Evolutionary conservation across 768 basidiomycete species (phyloP), one percentile per base, ranked within the genome.

Genomic region (Termitomyces sp.): DNA sequence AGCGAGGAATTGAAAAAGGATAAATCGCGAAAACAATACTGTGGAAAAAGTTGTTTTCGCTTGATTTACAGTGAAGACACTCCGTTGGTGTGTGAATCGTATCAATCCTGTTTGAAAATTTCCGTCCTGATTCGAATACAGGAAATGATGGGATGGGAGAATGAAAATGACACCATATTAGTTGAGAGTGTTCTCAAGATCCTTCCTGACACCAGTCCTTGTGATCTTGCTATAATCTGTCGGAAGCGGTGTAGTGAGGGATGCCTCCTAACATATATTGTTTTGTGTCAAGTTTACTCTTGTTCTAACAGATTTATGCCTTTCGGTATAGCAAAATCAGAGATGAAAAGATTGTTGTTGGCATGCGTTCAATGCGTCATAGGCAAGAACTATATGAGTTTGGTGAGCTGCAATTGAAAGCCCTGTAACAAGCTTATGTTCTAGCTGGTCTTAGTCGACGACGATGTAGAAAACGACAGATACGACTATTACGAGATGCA

Each of bases 151-250:
- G 60, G 66, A 48, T 74, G 72, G 74, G 59, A 67, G 9, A 61
- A 66, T 18, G 28, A 46, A 26, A 50, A 58, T 0, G 74, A 73
- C 13, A 36, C 60, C 5, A 63, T 64, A 3, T 59, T 65, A 2
- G 65, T 82, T 1, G 48, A 63, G 14, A 72, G 72, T 35, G 57
- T 80, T 0, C 64, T 85, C 10, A 72, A 70, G 14, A 62, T 80
- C 30, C 65, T 72, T 11, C 80, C 83, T 8, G 76, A 84, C 55
- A 58, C 75, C 22, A 60, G 65, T 18, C 82, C 83, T 0, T 86
- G 84, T 59, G 71, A 80, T 59, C 59, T 85, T 28, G 77, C 82
- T 20, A 59, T 69, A 1, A 73, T 84, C 32, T 79, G 78, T 48
- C 71, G 75, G 11, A 79, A 73, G 57, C 72, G 74, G 10, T 86